phyloP scores from a whole-genome alignment of 306 rosid species.

The Parietaria judaica region DNA sequence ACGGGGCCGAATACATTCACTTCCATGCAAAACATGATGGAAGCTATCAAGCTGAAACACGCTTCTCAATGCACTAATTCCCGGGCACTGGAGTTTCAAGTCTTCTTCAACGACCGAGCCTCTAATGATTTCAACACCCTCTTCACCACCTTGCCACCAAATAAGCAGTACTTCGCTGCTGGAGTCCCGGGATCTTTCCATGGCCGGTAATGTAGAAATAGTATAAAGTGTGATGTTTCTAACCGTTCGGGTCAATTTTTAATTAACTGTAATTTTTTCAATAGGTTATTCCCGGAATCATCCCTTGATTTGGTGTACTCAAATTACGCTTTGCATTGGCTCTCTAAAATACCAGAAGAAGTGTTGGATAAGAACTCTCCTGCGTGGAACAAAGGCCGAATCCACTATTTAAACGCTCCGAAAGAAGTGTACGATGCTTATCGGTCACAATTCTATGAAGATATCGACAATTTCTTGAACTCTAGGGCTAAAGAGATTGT shows the following conservation, averaged over 20 bases:
- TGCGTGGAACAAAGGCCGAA: slow-evolving; percentile 19
- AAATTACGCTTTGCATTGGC: slow-evolving; percentile 15
- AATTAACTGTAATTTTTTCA: no score
- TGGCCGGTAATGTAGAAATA: not conserved
- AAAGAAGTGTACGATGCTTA: slow-evolving; percentile 2
- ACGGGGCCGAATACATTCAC: slow-evolving; percentile 14
- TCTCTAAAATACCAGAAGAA: slow-evolving; percentile 16
- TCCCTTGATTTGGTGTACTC: slow-evolving; percentile 19
- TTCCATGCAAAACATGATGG: slow-evolving; percentile 10
- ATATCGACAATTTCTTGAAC: slow-evolving; percentile 2
- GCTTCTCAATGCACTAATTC: not conserved
- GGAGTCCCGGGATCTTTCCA: slow-evolving; percentile 24
- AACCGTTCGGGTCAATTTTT: no score
- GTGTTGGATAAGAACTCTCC: slow-evolving; percentile 7
- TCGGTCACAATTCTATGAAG: slow-evolving; percentile 6
- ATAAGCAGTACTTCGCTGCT: slow-evolving; percentile 13
- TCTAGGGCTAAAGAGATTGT: not conserved
- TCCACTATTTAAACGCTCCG: slow-evolving; percentile 7
- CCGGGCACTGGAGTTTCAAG: slow-evolving; percentile 12
- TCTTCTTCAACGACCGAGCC: slow-evolving; percentile 17
- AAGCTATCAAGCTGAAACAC: slow-evolving; percentile 4
- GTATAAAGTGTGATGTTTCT: no score
- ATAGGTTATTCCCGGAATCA: slow-evolving; percentile 6
- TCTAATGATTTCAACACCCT: slow-evolving; percentile 25
- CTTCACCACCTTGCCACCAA: slow-evolving; percentile 10